A percentile compares a stretch with the other conserved stretches of the same genome.
These are phyloP conservation scores for Myxozyma geophila DNA, from an alignment of 805 yeast genomes.

Conservation along the genomic window DNA sequence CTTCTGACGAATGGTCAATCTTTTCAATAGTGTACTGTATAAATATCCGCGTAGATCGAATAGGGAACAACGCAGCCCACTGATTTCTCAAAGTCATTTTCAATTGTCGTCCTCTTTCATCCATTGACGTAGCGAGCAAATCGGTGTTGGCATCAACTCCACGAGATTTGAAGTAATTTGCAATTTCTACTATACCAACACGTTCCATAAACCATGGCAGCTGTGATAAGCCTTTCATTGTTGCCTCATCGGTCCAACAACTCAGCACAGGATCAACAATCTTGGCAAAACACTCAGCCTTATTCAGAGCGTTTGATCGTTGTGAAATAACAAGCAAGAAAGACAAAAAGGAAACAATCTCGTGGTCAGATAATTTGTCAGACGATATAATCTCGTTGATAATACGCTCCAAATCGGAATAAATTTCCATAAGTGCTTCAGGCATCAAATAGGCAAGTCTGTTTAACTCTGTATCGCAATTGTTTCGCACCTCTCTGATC, in stretches of 20 bases:
- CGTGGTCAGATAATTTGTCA: conserved; percentile 81
- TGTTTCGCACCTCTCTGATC: conserved; percentile 83
- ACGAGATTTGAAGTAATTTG: conserved; percentile 82
- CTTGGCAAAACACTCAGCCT: conserved; percentile 75
- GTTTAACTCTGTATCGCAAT: conserved; percentile 93
- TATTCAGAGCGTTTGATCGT: conserved; percentile 65
- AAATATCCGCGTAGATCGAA: conserved; percentile 91
- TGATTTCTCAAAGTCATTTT: conserved; percentile 81
- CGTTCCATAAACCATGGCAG: conserved; percentile 98
- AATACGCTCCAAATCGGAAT: conserved; percentile 80
- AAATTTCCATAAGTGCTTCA: conserved; percentile 78
- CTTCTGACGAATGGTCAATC: conserved; percentile 75
- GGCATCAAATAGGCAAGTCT: conserved; percentile 95
- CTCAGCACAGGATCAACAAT: conserved; percentile 91
- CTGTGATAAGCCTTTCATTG: conserved; percentile 86
- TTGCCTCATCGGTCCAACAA: conserved; percentile 91
- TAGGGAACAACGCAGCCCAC: conserved; percentile 94
- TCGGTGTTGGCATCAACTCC: conserved; percentile 79
- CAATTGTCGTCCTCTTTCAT: conserved; percentile 78
- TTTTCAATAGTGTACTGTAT: conserved; percentile 95
- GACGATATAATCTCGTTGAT: conserved; percentile 70
- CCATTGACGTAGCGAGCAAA: conserved; percentile 79
- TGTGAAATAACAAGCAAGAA: conserved; percentile 90
- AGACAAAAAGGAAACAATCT: conserved; percentile 90
- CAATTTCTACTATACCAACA: conserved; percentile 90